Conservation (phyloP, 2,329 filamentous ascomycete genomes). For the Aureobasidium sp. region DNA sequence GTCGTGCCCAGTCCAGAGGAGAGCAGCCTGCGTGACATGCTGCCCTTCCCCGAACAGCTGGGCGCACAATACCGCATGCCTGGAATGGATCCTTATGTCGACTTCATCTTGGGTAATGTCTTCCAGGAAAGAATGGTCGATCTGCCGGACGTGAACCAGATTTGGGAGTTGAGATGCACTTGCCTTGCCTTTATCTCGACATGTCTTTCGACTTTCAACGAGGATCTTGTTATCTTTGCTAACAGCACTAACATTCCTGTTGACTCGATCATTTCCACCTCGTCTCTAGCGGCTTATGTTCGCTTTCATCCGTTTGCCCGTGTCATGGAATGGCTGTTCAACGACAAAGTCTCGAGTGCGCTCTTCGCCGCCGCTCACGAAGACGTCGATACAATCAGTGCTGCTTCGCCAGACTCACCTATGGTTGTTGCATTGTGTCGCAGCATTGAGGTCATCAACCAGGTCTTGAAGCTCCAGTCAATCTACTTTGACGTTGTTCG, state of each 20-base stretch:
- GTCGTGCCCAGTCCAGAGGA: constrained; percentile 57
- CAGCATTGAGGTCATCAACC: constrained; percentile 74
- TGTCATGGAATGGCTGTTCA: constrained; percentile 98
- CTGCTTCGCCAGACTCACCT: constrained; percentile 67
- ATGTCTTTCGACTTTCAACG: constrained; percentile 83
- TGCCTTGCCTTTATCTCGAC: constrained; percentile 77
- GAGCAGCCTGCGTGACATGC: constrained; percentile 57
- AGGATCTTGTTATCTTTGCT: constrained; percentile 78
- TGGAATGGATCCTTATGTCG: constrained; percentile 86
- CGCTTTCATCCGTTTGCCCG: constrained; percentile 85
- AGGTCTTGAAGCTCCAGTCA: constrained; percentile 76
- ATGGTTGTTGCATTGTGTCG: constrained; percentile 70
- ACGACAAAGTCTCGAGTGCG: constrained; percentile 73
- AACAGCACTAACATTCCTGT: constrained; percentile 69
- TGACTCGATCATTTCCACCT: constrained; percentile 65
- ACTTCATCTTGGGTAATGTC: constrained; percentile 77
- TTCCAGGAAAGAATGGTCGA: constrained; percentile 43
- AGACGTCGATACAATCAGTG: constrained; percentile 62
- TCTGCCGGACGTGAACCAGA: constrained; percentile 57
- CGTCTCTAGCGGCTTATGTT: constrained; percentile 71
- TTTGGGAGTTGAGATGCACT: constrained; percentile 64
- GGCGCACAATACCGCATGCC: constrained; percentile 69
- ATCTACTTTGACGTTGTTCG: constrained; percentile 87
- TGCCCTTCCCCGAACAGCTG: constrained; percentile 82
- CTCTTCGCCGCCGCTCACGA: constrained; percentile 75